These are phyloP conservation scores for Prunus salicina DNA, from an alignment of 306 rosid species.

Conservation along the genomic window DNA sequence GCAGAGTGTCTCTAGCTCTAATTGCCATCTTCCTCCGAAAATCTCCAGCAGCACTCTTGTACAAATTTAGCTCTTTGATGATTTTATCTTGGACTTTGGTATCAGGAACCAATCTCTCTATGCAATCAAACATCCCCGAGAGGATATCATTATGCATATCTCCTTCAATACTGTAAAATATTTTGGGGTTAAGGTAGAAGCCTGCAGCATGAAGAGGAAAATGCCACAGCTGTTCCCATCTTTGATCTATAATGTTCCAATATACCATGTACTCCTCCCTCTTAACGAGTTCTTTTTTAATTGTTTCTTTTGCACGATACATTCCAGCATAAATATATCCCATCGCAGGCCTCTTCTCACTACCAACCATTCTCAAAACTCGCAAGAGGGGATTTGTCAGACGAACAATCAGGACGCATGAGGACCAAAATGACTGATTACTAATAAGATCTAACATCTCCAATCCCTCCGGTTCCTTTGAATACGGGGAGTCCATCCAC, in stretches of 20 bases:
- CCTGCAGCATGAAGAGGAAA: conserved; percentile 92
- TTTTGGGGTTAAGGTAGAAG: conserved; percentile 83
- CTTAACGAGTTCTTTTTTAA: conserved; percentile 66
- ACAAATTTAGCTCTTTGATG: conserved; percentile 70
- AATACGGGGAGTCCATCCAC: conserved; percentile 74
- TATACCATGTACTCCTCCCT: conserved; percentile 76
- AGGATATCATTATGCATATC: conserved; percentile 54
- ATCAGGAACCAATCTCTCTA: conserved; percentile 86
- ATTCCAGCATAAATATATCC: conserved; percentile 83
- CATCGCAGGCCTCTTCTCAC: conserved; percentile 83
- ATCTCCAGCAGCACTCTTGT: conserved; percentile 75
- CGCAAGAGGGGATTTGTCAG: conserved; percentile 75
- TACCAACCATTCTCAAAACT: conserved; percentile 55
- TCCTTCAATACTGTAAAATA: conserved; percentile 78
- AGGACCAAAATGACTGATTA: conserved; percentile 83
- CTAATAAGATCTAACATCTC: conserved; percentile 73
- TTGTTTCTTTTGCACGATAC: conserved; percentile 75
- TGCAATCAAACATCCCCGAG: conserved; percentile 84
- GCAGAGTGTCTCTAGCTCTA: conserved; percentile 78
- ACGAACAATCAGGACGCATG: conserved; percentile 56
- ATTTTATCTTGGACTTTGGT: conserved; percentile 80
- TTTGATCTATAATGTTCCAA: conserved; percentile 85
- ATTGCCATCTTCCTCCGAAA: conserved; percentile 90
- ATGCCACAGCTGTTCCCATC: conserved; percentile 72
- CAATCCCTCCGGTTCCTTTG: conserved; percentile 77